Conservation (phyloP, 106 monocot genomes). For the Phalaenopsis aphrodite region DNA sequence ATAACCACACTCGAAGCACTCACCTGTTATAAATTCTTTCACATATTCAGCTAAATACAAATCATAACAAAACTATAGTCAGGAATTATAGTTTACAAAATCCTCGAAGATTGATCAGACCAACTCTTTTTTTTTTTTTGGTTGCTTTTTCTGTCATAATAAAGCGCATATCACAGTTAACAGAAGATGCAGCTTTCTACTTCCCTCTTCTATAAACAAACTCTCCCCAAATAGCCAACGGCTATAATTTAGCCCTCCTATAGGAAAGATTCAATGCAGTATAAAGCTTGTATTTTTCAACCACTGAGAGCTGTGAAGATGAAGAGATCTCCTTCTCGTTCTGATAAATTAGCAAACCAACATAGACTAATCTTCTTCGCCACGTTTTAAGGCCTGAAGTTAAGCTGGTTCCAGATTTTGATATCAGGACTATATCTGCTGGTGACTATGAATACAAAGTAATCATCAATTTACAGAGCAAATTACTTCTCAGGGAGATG, state of each 20-base stretch:
- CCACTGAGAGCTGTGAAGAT: neutral
- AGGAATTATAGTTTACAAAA: conserved; percentile 2
- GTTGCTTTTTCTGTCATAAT: neutral
- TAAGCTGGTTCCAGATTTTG: neutral
- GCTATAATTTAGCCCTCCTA: neutral
- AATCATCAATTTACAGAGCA: conserved; percentile 2
- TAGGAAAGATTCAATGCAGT: neutral
- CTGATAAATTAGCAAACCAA: neutral
- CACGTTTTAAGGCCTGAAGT: neutral
- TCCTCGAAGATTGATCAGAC: neutral
- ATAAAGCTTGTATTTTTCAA: neutral
- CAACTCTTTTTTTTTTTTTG: neutral
- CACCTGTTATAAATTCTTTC: neutral
- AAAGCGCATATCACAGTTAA: neutral
- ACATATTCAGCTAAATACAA: conserved; percentile 2
- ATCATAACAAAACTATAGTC: neutral
- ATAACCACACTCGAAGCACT: neutral
- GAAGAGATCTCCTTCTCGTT: neutral
- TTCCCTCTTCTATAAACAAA: neutral
- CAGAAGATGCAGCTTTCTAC: neutral
- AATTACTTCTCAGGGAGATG: conserved; percentile 18
- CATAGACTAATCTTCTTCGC: neutral
- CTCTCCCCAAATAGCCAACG: neutral
- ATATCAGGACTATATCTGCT: neutral
- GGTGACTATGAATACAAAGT: neutral